phyloP scores from a whole-genome alignment of 169 alveolate genomes.

The Eimeria praecox region DNA sequence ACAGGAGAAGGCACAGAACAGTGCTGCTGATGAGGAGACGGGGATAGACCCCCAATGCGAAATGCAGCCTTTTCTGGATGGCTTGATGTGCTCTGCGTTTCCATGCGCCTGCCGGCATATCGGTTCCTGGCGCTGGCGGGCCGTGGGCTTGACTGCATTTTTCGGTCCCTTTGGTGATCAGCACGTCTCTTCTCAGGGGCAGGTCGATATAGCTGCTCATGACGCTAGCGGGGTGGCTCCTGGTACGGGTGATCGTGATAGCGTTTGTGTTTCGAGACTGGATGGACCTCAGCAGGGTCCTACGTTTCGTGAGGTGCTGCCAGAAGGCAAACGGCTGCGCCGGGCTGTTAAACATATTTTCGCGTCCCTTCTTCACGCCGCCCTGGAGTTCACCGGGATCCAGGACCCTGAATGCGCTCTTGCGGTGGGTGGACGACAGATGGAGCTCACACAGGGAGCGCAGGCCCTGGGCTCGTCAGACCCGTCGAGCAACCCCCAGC shows the following conservation, averaged over 20 bases:
- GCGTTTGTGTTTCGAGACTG: neutral
- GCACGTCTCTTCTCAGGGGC: neutral
- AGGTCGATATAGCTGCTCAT: neutral
- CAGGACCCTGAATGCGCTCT: neutral
- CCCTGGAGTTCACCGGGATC: conserved; percentile 17
- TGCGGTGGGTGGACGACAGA: neutral
- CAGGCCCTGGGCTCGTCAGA: neutral
- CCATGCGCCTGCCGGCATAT: conserved; percentile 48
- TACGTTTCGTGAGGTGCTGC: neutral
- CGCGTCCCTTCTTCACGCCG: conserved; percentile 27
- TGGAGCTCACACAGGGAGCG: neutral
- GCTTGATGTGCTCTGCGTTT: neutral
- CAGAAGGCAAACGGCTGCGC: conserved; percentile 15
- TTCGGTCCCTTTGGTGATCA: conserved; percentile 5
- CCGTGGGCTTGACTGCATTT: conserved; percentile 46
- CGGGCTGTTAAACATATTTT: neutral
- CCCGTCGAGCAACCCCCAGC: neutral
- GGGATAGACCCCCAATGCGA: neutral
- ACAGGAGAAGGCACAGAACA: neutral
- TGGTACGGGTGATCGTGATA: neutral
- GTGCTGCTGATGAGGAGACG: neutral
- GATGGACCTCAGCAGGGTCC: neutral
- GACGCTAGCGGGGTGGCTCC: neutral
- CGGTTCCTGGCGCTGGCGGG: conserved; percentile 68
- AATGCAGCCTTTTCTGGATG: neutral